These are phyloP conservation scores for Globisporangium irregulare DNA, from an alignment of 352 stramenopile genomes.

Conservation along the genomic window DNA sequence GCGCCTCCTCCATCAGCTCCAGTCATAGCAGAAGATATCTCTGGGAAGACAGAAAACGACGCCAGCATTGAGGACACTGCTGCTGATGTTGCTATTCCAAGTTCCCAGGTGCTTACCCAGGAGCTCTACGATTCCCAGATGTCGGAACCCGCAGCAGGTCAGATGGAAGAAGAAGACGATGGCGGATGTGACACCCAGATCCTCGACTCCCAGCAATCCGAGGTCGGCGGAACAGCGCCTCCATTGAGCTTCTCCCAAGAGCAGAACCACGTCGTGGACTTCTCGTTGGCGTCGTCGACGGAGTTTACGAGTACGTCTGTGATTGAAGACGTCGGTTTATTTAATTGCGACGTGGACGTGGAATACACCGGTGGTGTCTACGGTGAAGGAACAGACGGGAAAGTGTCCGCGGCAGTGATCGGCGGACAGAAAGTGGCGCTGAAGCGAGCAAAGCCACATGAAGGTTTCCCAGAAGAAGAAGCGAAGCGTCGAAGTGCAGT, in stretches of 20 bases:
- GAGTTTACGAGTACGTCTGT: constrained; percentile 76
- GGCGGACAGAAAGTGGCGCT: constrained; percentile 77
- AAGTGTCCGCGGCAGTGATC: constrained; percentile 73
- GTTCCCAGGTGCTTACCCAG: not conserved
- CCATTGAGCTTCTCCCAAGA: constrained; percentile 20
- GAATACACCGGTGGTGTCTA: constrained; percentile 83
- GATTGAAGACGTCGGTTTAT: constrained; percentile 81
- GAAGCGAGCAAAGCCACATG: constrained; percentile 78
- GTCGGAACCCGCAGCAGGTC: not conserved
- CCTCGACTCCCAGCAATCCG: constrained; percentile 15
- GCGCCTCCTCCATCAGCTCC: not conserved
- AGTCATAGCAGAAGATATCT: not conserved
- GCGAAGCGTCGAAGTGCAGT: constrained; percentile 77
- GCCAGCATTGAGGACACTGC: not conserved
- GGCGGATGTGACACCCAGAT: constrained; percentile 7
- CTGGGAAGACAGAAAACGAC: constrained; percentile 2
- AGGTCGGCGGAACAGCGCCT: not conserved
- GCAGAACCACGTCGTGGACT: constrained; percentile 11
- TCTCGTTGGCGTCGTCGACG: constrained; percentile 14
- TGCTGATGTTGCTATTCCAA: not conserved
- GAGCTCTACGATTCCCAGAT: constrained; percentile 11
- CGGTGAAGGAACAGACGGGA: constrained; percentile 81
- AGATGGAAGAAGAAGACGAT: not conserved
- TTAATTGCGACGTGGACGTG: constrained; percentile 79
- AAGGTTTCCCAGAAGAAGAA: constrained; percentile 70